Evolutionary conservation across 2,329 filamentous ascomycete species (phyloP).

Genomic region (Leptoxyphium fumago): DNA sequence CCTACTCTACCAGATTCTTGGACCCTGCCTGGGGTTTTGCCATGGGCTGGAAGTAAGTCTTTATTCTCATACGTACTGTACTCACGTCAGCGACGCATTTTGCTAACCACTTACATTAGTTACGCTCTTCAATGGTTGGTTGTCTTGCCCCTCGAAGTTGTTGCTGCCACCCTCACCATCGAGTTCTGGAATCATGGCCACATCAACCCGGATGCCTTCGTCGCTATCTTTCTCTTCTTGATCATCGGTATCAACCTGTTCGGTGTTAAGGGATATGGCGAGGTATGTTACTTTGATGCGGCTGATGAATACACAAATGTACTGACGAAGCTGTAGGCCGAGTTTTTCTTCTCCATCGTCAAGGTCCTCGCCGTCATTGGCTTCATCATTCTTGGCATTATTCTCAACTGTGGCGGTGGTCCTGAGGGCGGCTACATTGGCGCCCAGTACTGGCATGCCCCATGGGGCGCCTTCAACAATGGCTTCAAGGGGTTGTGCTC

Average conservation of each 20-base stretch:
- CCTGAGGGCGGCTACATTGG: conserved; percentile 43
- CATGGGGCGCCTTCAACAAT: conserved; percentile 28
- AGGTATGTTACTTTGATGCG: conserved; percentile 1
- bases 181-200: conserved; percentile 16
- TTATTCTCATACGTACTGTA: not conserved
- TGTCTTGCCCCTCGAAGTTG: conserved; percentile 19
- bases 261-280: conserved; percentile 21
- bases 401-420: conserved; percentile 45
- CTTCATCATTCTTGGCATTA: conserved; percentile 50
- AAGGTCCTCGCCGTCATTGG: conserved; percentile 36
- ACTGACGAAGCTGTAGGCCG: conserved; percentile 7
- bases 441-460: conserved; percentile 32
- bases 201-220: conserved; percentile 19
- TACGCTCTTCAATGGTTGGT: conserved; percentile 22
- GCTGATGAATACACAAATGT: conserved; percentile 1
- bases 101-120: conserved; percentile 2
- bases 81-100: not conserved
- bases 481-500: conserved; percentile 52
- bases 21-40: conserved; percentile 23
- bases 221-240: conserved; percentile 19
- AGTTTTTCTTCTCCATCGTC: conserved; percentile 22
- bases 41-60: conserved; percentile 19
- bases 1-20: conserved; percentile 21
- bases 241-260: conserved; percentile 19
- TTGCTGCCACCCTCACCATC: conserved; percentile 19